Percentiles rank a stretch among this genome's conserved stretches.
phyloP scores from a whole-genome alignment of 345 rosid species.

The Eucalyptus cladocalyx region DNA sequence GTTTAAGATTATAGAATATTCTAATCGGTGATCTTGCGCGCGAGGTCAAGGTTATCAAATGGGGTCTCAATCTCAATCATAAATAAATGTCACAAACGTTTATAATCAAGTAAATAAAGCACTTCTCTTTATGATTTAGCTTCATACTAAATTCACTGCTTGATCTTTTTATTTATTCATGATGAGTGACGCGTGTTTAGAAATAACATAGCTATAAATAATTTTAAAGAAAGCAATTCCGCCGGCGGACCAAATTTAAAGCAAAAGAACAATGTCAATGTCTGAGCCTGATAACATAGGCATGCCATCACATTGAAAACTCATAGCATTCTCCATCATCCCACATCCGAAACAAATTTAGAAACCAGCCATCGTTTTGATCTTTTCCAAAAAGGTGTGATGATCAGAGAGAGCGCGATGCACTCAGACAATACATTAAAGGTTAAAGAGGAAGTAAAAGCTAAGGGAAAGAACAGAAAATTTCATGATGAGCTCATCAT shows the following conservation, averaged over 20 bases:
- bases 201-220: not conserved
- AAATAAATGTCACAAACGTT: not conserved
- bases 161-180: not conserved
- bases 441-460: not conserved
- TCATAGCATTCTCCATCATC: not conserved
- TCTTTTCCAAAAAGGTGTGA: not conserved
- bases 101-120: not conserved
- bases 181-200: not conserved
- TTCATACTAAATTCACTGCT: not conserved
- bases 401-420: not conserved
- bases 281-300: not conserved
- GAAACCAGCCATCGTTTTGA: not conserved
- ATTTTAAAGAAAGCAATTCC: not conserved
- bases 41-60: not conserved
- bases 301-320: not conserved
- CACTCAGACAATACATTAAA: not conserved
- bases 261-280: not conserved
- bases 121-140: not conserved
- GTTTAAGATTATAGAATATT: not conserved
- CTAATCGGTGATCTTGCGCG: not conserved
- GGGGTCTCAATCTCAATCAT: too few relatives aligned
- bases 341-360: not conserved
- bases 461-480: not conserved
- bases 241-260: not conserved
- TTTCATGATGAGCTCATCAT: not conserved